A percentile compares a stretch with the other conserved stretches of the same genome.
Conservation (phyloP, 192 early-diverging fungal genomes). For the Lunasporangiospora selenospora region DNA sequence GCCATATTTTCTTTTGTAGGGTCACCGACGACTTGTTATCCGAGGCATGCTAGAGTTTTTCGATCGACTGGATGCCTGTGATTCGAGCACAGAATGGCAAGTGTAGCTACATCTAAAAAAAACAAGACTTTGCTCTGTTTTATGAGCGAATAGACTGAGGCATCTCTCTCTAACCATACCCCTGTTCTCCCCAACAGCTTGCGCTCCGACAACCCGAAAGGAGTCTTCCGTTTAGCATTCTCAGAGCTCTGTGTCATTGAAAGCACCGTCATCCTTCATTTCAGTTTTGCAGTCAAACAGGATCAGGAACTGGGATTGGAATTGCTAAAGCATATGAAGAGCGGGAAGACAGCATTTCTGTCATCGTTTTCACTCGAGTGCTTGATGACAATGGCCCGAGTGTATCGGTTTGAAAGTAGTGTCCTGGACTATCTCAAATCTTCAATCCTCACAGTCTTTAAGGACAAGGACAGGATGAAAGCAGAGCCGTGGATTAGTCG, state of each 20-base stretch:
- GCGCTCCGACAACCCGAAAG: slow-evolving; percentile 23
- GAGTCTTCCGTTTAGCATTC: slow-evolving; percentile 22
- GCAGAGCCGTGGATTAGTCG: slow-evolving; percentile 53
- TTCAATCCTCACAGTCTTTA: slow-evolving; percentile 50
- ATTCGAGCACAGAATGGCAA: slow-evolving; percentile 15
- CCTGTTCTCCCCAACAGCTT: slow-evolving; percentile 4
- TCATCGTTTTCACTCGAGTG: slow-evolving; percentile 72
- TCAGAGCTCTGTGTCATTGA: slow-evolving; percentile 61
- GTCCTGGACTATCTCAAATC: slow-evolving; percentile 62
- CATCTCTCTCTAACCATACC: background rate
- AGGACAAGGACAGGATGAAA: slow-evolving; percentile 53
- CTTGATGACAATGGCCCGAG: slow-evolving; percentile 69
- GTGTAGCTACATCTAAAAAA: background rate
- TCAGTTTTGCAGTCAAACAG: slow-evolving; percentile 75
- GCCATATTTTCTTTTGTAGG: slow-evolving; percentile 24
- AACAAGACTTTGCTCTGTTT: background rate
- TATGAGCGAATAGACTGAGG: background rate
- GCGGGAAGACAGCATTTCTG: slow-evolving; percentile 45
- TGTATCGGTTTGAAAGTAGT: slow-evolving; percentile 74
- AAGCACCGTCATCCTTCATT: slow-evolving; percentile 74
- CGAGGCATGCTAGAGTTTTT: slow-evolving; percentile 64
- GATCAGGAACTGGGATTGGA: slow-evolving; percentile 68
- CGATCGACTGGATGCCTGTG: slow-evolving; percentile 55
- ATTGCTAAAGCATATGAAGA: slow-evolving; percentile 61
- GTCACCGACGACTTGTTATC: slow-evolving; percentile 61